These are phyloP conservation scores for Sideroxylon spinosum DNA, from an alignment of 179 eudicot genomes.

Conservation along the genomic window DNA sequence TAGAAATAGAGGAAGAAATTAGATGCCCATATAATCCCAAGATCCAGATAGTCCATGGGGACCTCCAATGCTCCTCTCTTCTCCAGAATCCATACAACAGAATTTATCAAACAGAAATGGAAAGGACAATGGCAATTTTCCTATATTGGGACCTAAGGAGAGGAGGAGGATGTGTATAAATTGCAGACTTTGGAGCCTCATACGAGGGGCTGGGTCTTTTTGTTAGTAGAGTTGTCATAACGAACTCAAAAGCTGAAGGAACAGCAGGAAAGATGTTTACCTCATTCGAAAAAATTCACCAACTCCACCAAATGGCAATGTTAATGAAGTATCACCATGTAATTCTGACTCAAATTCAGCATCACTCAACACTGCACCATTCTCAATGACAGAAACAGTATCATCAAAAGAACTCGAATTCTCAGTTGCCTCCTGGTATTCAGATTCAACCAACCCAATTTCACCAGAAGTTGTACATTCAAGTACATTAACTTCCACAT, in stretches of 20 bases:
- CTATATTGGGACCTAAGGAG: too few relatives aligned
- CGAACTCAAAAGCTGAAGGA: not conserved
- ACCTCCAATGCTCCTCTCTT: not conserved
- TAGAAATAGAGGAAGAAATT: not conserved
- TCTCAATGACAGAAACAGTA: too few relatives aligned
- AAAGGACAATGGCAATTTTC: too few relatives aligned
- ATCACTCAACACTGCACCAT: conserved; percentile 27
- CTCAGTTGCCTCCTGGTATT: conserved; percentile 48
- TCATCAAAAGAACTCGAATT: conserved; percentile 71
- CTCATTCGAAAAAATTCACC: conserved; percentile 38
- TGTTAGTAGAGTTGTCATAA: not conserved
- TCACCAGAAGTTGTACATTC: conserved; percentile 30
- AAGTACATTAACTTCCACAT: conserved; percentile 38
- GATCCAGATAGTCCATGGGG: not conserved
- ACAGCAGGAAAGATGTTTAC: conserved; percentile 22
- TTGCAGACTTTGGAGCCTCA: too few relatives aligned
- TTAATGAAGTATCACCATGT: conserved; percentile 32
- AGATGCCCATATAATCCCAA: not conserved
- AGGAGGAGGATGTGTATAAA: too few relatives aligned
- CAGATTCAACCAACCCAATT: conserved; percentile 25
- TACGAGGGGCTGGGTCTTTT: too few relatives aligned
- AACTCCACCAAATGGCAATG: conserved; percentile 30
- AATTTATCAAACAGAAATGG: too few relatives aligned
- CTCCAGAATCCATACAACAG: not conserved
- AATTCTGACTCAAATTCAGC: conserved; percentile 49